Conservation (phyloP, 75 land plant genomes). For the Isoetes taiwanensis region DNA sequence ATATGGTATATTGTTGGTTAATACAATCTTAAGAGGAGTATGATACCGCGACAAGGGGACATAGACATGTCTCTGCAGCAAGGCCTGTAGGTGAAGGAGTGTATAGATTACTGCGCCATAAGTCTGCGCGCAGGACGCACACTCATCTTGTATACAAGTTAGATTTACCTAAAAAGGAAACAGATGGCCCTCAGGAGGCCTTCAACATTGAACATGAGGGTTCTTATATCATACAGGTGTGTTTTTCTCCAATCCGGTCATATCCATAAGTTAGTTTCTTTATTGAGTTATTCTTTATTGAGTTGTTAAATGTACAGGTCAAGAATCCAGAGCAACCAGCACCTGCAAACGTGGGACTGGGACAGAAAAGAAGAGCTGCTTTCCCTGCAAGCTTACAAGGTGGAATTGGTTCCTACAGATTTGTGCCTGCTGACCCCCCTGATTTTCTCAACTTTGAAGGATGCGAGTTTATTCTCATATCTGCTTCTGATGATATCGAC, state of each 20-base stretch:
- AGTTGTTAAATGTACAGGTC: constrained; percentile 20
- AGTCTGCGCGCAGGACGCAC: constrained; percentile 20
- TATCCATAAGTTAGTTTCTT: background rate
- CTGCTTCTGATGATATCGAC: constrained; percentile 64
- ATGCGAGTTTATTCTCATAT: constrained; percentile 63
- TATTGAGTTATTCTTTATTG: background rate
- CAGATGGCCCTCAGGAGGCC: constrained; percentile 40
- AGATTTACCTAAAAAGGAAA: constrained; percentile 33
- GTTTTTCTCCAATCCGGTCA: background rate
- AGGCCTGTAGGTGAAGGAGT: constrained; percentile 67
- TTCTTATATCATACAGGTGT: constrained; percentile 44
- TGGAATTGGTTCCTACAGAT: constrained; percentile 34
- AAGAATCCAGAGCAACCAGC: constrained; percentile 57
- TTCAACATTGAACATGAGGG: constrained; percentile 58
- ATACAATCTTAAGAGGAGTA: constrained; percentile 37
- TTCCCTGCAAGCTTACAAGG: constrained; percentile 69
- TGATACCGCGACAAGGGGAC: constrained; percentile 51
- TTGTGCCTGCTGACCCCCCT: constrained; percentile 61
- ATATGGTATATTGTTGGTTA: background rate
- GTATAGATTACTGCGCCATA: constrained; percentile 55
- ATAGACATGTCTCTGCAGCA: constrained; percentile 30
- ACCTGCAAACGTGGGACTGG: constrained; percentile 32
- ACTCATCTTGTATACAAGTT: constrained; percentile 83
- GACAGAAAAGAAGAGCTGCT: constrained; percentile 49
- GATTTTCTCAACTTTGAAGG: constrained; percentile 84